phyloP scores from a whole-genome alignment of 371 early-diverging fungal genomes.

The Apophysomyces variabilis region DNA sequence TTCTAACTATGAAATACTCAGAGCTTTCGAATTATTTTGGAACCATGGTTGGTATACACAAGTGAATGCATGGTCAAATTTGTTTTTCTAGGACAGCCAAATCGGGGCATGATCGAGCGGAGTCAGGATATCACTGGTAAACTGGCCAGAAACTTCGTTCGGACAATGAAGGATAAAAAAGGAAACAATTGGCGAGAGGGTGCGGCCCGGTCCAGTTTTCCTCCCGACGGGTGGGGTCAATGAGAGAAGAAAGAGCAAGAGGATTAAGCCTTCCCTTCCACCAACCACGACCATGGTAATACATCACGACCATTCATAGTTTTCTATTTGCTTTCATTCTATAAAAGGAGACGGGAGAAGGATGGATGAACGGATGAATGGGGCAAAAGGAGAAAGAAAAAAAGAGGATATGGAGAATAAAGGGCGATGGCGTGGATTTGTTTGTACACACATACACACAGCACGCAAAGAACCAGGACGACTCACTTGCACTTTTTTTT shows the following conservation, averaged over 20 bases:
- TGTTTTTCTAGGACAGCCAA: no score
- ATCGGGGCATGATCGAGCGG: no score
- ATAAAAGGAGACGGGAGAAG: neutral
- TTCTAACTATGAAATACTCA: no score
- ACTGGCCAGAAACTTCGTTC: no score
- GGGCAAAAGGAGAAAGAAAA: neutral
- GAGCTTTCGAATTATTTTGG: no score
- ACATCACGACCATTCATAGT: neutral
- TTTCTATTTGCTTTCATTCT: neutral
- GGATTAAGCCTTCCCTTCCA: constrained; percentile 1
- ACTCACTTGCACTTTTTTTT: constrained; percentile 8
- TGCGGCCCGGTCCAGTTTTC: neutral
- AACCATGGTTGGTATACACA: no score
- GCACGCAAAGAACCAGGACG: neutral
- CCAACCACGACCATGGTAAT: constrained; percentile 5
- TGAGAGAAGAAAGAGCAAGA: neutral
- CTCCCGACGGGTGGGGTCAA: neutral
- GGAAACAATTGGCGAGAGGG: neutral
- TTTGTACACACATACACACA: neutral
- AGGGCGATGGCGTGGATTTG: neutral
- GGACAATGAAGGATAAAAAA: no score
- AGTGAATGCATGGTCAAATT: no score
- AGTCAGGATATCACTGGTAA: no score
- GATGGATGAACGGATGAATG: constrained; percentile 20
- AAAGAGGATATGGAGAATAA: neutral